Evolutionary conservation across 176 grass and related monocot species (phyloP).

Genomic region (Rhynchospora pubera): DNA sequence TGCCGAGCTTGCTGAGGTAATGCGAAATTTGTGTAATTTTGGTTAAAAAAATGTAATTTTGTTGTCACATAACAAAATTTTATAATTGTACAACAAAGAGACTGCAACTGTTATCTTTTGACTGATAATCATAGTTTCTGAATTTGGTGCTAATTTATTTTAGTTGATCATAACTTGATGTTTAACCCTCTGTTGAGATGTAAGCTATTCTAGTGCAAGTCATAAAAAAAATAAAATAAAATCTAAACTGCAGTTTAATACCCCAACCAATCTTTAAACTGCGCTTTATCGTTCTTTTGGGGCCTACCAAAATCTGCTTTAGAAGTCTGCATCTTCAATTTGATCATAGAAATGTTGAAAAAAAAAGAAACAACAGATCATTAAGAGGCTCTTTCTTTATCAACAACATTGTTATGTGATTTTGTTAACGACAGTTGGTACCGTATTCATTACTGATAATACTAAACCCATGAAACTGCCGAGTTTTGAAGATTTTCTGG

Average conservation of each 20-base stretch:
- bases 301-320: too few species aligned
- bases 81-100: background rate
- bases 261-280: too few species aligned
- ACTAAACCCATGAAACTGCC: too few species aligned
- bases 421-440: too few species aligned
- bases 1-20: slow-evolving; percentile 92
- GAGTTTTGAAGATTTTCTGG: too few species aligned
- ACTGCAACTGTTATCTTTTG: background rate
- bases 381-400: too few species aligned
- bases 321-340: too few species aligned
- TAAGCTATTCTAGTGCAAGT: background rate
- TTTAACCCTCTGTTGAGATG: background rate
- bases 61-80: background rate
- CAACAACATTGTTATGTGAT: too few species aligned
- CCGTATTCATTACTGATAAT: too few species aligned
- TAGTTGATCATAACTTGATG: background rate
- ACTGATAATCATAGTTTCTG: background rate
- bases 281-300: too few species aligned
- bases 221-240: background rate
- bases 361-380: too few species aligned
- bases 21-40: background rate
- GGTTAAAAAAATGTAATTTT: background rate
- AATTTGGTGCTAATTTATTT: background rate
- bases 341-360: too few species aligned
- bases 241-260: background rate